Conservation (phyloP, 208 protist species). For the Crithidia sp. region DNA sequence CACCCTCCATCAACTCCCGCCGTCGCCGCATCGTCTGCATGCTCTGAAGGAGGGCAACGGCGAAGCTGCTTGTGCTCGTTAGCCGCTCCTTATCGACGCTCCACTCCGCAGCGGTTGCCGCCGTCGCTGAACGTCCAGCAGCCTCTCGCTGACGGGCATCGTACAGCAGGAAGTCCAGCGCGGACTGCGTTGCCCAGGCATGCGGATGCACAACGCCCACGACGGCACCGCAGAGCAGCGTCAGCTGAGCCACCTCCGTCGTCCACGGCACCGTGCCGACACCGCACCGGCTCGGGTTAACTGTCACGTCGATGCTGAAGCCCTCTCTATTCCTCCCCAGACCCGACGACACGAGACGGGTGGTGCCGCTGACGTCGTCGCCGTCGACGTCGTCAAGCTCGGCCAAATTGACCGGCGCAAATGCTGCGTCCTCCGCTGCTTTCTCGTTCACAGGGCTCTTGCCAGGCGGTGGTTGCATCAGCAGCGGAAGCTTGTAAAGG, state of each 20-base stretch:
- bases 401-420: too few relatives aligned
- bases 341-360: too few relatives aligned
- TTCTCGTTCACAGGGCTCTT: background rate
- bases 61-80: too few relatives aligned
- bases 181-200: conserved; percentile 3
- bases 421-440: background rate
- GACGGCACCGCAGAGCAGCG: conserved; percentile 8
- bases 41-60: too few relatives aligned
- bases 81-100: too few relatives aligned
- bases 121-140: background rate
- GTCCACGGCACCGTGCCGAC: conserved; percentile 26
- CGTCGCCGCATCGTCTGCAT: too few relatives aligned
- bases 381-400: too few relatives aligned
- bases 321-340: too few relatives aligned
- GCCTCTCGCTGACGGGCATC: background rate
- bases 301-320: too few relatives aligned
- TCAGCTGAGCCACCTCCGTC: conserved; percentile 15
- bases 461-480: background rate
- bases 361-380: too few relatives aligned
- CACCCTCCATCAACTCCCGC: too few relatives aligned
- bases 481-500: background rate
- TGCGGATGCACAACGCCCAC: background rate
- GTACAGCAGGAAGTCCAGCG: conserved; percentile 16
- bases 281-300: background rate
- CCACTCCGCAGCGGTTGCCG: too few relatives aligned